Base-by-base conservation (phyloP, 129 eudicot species). In the Glebionis coronaria region DNA sequence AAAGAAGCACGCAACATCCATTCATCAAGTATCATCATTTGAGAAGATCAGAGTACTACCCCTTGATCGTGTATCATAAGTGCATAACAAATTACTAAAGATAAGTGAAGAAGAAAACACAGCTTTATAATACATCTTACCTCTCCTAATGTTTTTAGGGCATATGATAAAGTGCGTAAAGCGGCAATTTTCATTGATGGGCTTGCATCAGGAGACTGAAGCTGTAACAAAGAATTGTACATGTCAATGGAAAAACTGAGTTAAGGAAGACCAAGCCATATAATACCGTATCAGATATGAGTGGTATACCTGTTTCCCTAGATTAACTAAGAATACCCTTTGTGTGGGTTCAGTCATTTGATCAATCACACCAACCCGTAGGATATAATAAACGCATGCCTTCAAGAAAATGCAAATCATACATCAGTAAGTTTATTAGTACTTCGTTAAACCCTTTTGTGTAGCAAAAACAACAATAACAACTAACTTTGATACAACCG, bases 291-390 rank as follows among this genome's bases (percentile, higher is more conserved):
- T 12, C 49, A 35, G 56, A 69, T 31, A 13, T 55, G 57, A 63
- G 11, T 8, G 15, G 63, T 72, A 66, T 71, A 92, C 98, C 98
- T 88, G 96, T 69, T 88, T 86, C 58, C 87, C 95, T 20, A 92
- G 81, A 73, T 88, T 70, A 68, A 86, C 95, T 61, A 83, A 72
- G 50, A 92, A 88, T 76, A 85, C 82, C 82, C 98, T 86, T 80
- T 88, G 98, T 72, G 95, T 88, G 65, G 98, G 96, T 82, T 92
- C 98, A 44, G 84, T 84, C 98, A 92, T 92, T 73, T 92, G 96
- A 83, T 92, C 98, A 38, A 88, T 89, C 58, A 93, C 82, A 61
- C 98, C 98, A 52, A 93, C 98, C 58, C 98, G 88, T 55, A 93
- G 85, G 56, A 93, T 86, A 70, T 93, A 93, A n/a, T 84, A 78